Base-by-base conservation (phyloP, 139 green algal species). In the Zygnema cylindricum region DNA sequence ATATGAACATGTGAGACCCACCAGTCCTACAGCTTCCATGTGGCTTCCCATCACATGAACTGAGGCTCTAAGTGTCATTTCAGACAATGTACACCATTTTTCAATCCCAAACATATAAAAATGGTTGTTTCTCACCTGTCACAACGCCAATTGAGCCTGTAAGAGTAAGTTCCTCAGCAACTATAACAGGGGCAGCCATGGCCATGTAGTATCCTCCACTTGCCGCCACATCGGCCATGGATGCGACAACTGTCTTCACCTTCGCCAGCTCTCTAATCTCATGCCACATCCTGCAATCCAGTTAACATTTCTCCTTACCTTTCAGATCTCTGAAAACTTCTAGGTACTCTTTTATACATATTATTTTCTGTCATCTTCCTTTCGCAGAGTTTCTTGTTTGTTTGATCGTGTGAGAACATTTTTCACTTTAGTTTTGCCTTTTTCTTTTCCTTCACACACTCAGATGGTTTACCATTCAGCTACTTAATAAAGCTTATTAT, bases 131-230 rank as follows among this genome's bases (percentile, higher is more conserved):
- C 36, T 38, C 43, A 91, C 86, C 90, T 82, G 91, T 94, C 38
- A 97, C 95, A 11, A 98, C 96, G 40, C 96, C 97, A 41, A 99
- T 98, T 85, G 88, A 95, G 35, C 97, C 97, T 1, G 97, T 99
- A 84, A 99, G 93, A 23, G 97, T 99, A 16, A 98, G 92, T 0
- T 90, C 76, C 92, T 98, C 93, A 30, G 97, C 97, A 30, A 99
- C 94, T 33, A 99, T 96, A 90, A 69, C 76, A 0, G 86, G 40
- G 25, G 88, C 84, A 22, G 75, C 96, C 97, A 99, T 98, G 55
- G 93, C 88, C 92, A 99, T 96, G 94, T 99, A 99, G 92, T 98
- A 99, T 2, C 97, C 96, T 0, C 96, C 97, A 40, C 91, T 96
- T 11, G 97, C 97, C 16, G 97, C 97, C 41, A 99, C 96, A 81